Percentiles rank a stretch among this genome's conserved stretches.
Evolutionary conservation across 441 rosid genomes (phyloP).

Genomic region (Corymbia calophylla): DNA sequence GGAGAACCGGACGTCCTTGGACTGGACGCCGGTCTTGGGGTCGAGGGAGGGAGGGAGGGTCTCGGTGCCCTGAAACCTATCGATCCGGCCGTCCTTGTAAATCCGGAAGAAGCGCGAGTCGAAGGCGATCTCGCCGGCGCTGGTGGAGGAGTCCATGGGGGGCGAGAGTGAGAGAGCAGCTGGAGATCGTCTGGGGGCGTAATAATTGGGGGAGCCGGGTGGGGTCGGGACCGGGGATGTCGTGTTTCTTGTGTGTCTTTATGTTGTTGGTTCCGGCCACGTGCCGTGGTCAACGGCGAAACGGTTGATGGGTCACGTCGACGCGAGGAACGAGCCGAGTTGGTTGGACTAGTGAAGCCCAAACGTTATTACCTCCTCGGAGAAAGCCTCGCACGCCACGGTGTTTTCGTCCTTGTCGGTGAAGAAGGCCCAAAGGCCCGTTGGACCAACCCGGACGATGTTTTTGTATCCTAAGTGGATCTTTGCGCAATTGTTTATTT

Average conservation of each 20-base stretch:
- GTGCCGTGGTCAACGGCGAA: neutral
- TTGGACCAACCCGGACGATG: neutral
- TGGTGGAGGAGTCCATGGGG: neutral
- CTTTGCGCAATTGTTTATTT: neutral
- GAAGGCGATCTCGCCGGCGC: neutral
- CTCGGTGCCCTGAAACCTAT: neutral
- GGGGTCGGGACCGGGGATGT: no score
- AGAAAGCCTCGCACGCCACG: neutral
- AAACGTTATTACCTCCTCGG: neutral
- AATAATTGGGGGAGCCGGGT: neutral
- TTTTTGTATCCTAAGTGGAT: neutral
- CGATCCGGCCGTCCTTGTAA: slow-evolving; percentile 30
- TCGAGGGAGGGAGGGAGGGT: slow-evolving; percentile 29
- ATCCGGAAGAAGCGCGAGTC: slow-evolving; percentile 25
- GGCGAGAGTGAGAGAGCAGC: neutral
- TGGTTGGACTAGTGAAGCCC: neutral
- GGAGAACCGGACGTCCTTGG: slow-evolving; percentile 37
- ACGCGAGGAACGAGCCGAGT: neutral
- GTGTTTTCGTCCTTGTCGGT: neutral
- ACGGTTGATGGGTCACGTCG: neutral
- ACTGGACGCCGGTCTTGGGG: slow-evolving; percentile 23
- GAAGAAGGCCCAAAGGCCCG: neutral
- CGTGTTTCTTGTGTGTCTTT: neutral
- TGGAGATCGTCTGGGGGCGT: neutral
- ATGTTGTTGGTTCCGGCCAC: neutral